phyloP scores from a whole-genome alignment of 129 eudicot species.

The Centella asiatica region DNA sequence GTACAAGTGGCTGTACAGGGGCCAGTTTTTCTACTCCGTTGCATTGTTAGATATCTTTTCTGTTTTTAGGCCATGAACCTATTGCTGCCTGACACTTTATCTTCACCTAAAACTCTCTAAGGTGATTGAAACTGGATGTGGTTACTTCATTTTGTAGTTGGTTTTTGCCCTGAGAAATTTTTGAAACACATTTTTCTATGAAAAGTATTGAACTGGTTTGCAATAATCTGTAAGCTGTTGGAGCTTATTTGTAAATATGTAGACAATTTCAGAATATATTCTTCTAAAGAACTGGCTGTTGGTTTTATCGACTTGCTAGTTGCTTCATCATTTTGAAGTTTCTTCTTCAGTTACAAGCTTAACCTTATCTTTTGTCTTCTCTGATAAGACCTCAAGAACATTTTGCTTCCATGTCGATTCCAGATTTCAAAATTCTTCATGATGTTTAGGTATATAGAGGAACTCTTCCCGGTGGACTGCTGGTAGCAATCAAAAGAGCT shows the following conservation, averaged over 20 bases:
- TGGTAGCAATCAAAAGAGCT: constrained; percentile 69
- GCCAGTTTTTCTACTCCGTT: no score
- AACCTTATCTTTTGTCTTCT: background rate
- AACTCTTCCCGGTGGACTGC: constrained; percentile 39
- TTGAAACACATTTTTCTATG: background rate
- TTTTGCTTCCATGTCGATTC: background rate
- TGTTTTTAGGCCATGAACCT: background rate
- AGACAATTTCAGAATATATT: background rate
- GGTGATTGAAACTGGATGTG: background rate
- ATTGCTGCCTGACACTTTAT: background rate
- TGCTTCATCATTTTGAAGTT: background rate
- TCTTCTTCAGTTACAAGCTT: background rate
- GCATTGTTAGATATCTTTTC: no score
- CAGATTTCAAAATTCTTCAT: background rate
- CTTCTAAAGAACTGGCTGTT: background rate
- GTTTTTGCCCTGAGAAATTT: background rate
- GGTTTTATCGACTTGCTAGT: background rate
- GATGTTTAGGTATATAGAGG: constrained; percentile 53
- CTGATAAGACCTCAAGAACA: background rate
- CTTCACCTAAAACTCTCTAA: background rate
- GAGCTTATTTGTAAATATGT: background rate
- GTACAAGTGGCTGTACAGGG: background rate
- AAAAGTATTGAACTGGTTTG: background rate
- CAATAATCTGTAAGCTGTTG: background rate
- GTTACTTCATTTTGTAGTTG: background rate